Evolutionary conservation across 768 basidiomycete species (phyloP).

Genomic region (Piloderma croceum): DNA sequence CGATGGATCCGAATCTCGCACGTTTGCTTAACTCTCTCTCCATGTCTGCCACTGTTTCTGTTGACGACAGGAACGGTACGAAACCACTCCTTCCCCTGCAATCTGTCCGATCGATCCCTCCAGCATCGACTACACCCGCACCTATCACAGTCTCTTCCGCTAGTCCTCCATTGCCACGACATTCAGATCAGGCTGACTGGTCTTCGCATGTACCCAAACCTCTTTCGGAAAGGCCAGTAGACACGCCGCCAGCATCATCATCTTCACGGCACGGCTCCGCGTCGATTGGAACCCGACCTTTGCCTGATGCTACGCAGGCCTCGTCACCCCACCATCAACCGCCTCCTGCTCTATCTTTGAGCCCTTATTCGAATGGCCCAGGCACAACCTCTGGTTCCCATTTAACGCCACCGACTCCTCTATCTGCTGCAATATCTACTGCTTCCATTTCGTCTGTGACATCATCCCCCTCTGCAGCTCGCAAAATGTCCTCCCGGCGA

Average conservation of each 20-base stretch:
- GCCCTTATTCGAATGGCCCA: neutral
- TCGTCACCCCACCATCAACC: neutral
- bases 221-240: too few relatives aligned
- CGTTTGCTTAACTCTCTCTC: slow-evolving; percentile 58
- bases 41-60: slow-evolving; percentile 43
- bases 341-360: neutral
- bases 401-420: neutral
- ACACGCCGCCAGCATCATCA: too few relatives aligned
- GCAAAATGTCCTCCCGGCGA: slow-evolving; percentile 28
- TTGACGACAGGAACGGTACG: slow-evolving; percentile 7
- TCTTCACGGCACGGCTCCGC: too few relatives aligned
- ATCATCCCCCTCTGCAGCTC: slow-evolving; percentile 9
- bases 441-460: slow-evolving; percentile 9
- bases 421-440: slow-evolving; percentile 1
- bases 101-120: slow-evolving; percentile 1
- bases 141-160: slow-evolving; percentile 11
- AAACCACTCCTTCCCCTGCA: slow-evolving; percentile 8
- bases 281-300: neutral
- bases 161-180: slow-evolving; percentile 1
- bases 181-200: neutral
- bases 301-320: neutral
- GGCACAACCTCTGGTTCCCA: neutral
- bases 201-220: neutral
- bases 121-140: neutral
- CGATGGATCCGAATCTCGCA: slow-evolving; percentile 67